Evolutionary conservation across 164 flowering plant species (phyloP).

Genomic region (Chloranthus sessilifolius): DNA sequence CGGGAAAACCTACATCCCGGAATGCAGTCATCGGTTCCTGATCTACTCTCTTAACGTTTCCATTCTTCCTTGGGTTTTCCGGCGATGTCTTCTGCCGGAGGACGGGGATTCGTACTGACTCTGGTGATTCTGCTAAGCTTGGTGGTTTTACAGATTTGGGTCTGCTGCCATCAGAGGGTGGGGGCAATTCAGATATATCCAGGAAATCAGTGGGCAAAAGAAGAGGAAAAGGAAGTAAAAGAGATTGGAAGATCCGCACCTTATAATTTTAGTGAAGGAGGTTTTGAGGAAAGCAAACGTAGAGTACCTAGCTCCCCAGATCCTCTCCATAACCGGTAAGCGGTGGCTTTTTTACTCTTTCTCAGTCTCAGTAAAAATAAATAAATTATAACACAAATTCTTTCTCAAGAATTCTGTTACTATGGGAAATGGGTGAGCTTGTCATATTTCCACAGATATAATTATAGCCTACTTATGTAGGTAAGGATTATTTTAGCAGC

Average conservation of each 20-base stretch:
- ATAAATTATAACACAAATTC: too few relatives aligned
- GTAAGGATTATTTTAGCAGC: too few relatives aligned
- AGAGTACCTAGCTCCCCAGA: constrained; percentile 18
- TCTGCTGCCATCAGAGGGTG: background rate
- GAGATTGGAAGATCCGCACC: constrained; percentile 3
- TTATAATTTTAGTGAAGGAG: constrained; percentile 8
- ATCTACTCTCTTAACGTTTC: background rate
- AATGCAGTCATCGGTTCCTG: background rate
- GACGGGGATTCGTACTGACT: background rate
- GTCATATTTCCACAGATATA: too few relatives aligned
- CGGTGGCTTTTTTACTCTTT: background rate
- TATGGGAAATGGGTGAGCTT: too few relatives aligned
- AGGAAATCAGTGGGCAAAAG: background rate
- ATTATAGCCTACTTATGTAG: too few relatives aligned
- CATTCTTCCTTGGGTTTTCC: background rate
- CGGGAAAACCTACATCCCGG: background rate
- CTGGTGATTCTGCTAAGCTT: background rate
- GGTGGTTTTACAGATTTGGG: background rate
- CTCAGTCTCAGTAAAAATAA: too few relatives aligned
- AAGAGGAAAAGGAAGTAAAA: background rate
- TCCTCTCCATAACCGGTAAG: constrained; percentile 18
- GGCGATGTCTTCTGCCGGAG: too few relatives aligned
- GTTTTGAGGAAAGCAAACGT: constrained; percentile 10
- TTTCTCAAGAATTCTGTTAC: too few relatives aligned
- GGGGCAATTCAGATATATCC: constrained; percentile 7